Conservation (phyloP, 1,139 yeast genomes). For the Yamadazyma atmosphaerica region DNA sequence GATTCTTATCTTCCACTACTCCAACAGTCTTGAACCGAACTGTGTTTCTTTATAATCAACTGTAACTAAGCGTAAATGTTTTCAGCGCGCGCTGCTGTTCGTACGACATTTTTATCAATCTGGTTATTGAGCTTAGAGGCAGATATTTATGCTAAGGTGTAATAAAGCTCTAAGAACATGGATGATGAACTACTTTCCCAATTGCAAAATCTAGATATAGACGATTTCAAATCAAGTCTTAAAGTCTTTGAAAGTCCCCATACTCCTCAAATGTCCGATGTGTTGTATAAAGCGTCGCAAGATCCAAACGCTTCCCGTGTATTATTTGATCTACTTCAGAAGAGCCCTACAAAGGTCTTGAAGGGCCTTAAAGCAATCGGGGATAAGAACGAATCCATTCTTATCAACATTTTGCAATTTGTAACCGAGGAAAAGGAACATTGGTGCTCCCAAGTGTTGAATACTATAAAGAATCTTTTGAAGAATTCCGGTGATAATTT, state of each 20-base stretch:
- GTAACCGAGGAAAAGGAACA: slow-evolving; percentile 7
- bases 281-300: slow-evolving; percentile 16
- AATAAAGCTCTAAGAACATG: neutral
- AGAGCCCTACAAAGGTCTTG: slow-evolving; percentile 21
- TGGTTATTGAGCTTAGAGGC: no score
- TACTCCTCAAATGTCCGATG: neutral
- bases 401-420: slow-evolving; percentile 16
- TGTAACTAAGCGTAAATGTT: no score
- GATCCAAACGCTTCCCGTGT: slow-evolving; percentile 10
- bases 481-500: slow-evolving; percentile 7
- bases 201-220: slow-evolving; percentile 1
- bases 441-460: slow-evolving; percentile 15
- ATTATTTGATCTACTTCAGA: slow-evolving; percentile 20
- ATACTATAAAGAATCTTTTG: slow-evolving; percentile 14
- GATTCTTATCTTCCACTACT: no score
- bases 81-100: no score
- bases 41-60: no score
- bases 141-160: no score
- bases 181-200: neutral
- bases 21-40: no score
- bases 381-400: slow-evolving; percentile 19
- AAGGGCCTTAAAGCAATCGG: slow-evolving; percentile 17
- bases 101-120: no score
- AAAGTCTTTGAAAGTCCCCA: slow-evolving; percentile 5
- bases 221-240: slow-evolving; percentile 4